phyloP scores from a whole-genome alignment of 495 filamentous ascomycete species.

The Penicillium crystallinum region DNA sequence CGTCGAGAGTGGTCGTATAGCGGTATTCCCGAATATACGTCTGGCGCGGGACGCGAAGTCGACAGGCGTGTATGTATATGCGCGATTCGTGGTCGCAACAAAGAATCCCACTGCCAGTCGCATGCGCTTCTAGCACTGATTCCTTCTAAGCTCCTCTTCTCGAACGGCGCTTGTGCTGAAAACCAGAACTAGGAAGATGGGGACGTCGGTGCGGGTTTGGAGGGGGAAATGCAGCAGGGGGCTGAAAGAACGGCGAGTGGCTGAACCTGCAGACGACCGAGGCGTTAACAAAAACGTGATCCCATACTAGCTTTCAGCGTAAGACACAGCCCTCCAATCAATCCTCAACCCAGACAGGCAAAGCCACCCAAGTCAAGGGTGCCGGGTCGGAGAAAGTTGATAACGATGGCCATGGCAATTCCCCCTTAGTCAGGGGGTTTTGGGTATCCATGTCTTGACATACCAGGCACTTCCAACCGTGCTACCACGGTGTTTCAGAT shows the following conservation, averaged over 20 bases:
- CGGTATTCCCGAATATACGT: not conserved
- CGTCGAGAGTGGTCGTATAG: not conserved
- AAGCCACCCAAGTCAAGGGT: slow-evolving; percentile 5
- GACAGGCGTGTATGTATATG: not conserved
- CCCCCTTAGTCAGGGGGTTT: slow-evolving; percentile 1
- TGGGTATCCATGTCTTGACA: slow-evolving; percentile 5
- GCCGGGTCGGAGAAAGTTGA: slow-evolving; percentile 4
- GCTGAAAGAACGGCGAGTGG: slow-evolving; percentile 18
- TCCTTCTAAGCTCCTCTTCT: not conserved
- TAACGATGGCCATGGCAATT: slow-evolving; percentile 1
- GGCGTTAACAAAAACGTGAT: slow-evolving; percentile 9
- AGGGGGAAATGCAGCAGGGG: slow-evolving; percentile 23
- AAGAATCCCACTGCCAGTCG: not conserved
- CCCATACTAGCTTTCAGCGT: slow-evolving; percentile 13
- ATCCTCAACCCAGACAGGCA: slow-evolving; percentile 1
- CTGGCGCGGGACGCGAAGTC: not conserved
- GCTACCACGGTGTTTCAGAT: slow-evolving; percentile 24
- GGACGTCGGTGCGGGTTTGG: slow-evolving; percentile 15
- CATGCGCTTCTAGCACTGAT: not conserved
- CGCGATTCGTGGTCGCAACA: slow-evolving; percentile 3
- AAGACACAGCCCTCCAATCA: slow-evolving; percentile 6
- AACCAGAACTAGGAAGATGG: not conserved
- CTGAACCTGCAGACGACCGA: slow-evolving; percentile 16
- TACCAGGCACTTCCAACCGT: slow-evolving; percentile 6
- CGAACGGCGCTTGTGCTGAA: slow-evolving; percentile 1